Percentiles rank a stretch among this genome's conserved stretches.
These are phyloP conservation scores for Dacryopinax primogenitus DNA, from an alignment of 768 basidiomycete genomes.

Conservation along the genomic window DNA sequence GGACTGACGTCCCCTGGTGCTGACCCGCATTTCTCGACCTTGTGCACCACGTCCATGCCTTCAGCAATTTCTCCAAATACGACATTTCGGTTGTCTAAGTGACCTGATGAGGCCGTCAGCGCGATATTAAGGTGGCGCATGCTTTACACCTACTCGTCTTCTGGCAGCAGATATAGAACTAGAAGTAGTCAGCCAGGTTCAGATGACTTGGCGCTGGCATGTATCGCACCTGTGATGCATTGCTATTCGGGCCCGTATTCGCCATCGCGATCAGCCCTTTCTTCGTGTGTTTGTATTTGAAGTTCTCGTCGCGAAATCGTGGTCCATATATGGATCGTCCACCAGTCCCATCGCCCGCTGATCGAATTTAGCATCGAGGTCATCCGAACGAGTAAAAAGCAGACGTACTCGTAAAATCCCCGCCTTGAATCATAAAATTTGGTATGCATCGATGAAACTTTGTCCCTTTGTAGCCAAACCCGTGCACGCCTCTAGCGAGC, in stretches of 20 bases:
- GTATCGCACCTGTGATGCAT: not conserved
- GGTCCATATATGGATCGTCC: conserved; percentile 2
- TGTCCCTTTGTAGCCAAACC: conserved; percentile 2
- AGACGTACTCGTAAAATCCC: not conserved
- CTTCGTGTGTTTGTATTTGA: conserved; percentile 1
- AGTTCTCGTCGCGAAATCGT: not conserved
- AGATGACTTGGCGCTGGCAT: not conserved
- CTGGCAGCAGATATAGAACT: conserved; percentile 7
- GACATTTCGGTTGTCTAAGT: conserved; percentile 35
- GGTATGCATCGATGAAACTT: conserved; percentile 7
- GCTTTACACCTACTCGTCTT: not conserved
- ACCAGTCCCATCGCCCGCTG: conserved; percentile 1
- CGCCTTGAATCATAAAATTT: conserved; percentile 3
- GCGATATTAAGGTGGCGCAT: not conserved
- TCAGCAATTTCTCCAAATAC: conserved; percentile 59
- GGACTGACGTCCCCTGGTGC: not conserved
- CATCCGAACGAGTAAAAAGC: not conserved
- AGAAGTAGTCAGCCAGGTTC: not conserved
- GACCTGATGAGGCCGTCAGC: not conserved
- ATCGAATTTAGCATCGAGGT: not conserved
- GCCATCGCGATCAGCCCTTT: conserved; percentile 2
- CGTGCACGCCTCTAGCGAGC: not conserved
- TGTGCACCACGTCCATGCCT: conserved; percentile 52
- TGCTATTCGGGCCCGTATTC: conserved; percentile 2
- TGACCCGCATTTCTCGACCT: conserved; percentile 34